Conservation (phyloP, 1,284 basidiomycete species). For the Boletus hoseneyae region DNA sequence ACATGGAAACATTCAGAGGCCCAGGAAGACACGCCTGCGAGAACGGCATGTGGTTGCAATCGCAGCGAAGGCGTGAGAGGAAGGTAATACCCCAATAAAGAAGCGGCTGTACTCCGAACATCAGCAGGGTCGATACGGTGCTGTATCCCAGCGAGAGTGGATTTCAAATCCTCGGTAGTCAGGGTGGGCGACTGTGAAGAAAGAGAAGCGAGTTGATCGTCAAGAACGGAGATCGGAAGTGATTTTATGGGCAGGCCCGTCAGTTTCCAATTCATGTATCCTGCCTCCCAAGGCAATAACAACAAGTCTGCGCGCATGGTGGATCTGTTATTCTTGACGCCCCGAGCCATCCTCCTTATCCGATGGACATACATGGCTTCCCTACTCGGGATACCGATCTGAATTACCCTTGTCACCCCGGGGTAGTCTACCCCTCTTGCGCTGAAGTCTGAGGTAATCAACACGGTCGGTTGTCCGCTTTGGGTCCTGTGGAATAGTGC, state of each 20-base stretch:
- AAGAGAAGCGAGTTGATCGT: slow-evolving; percentile 14
- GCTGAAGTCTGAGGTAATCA: slow-evolving; percentile 89
- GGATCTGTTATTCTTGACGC: slow-evolving; percentile 37
- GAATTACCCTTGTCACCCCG: slow-evolving; percentile 89
- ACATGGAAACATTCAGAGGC: slow-evolving; percentile 33
- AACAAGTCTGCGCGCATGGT: slow-evolving; percentile 74
- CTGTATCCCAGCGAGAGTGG: slow-evolving; percentile 38
- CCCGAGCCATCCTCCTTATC: slow-evolving; percentile 89
- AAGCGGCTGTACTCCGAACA: slow-evolving; percentile 64
- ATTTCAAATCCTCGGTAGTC: slow-evolving; percentile 23
- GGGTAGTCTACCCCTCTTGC: slow-evolving; percentile 92
- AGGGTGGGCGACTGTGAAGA: neutral
- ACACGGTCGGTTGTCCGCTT: slow-evolving; percentile 46
- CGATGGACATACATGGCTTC: slow-evolving; percentile 88
- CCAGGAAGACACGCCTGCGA: slow-evolving; percentile 70
- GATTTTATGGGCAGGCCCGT: slow-evolving; percentile 70
- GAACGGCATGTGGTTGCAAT: slow-evolving; percentile 43
- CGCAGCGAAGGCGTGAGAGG: slow-evolving; percentile 52
- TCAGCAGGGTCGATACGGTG: slow-evolving; percentile 52
- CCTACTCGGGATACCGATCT: slow-evolving; percentile 76
- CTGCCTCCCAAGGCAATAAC: slow-evolving; percentile 79
- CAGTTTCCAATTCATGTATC: slow-evolving; percentile 68
- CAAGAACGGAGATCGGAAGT: slow-evolving; percentile 35
- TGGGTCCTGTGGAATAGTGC: slow-evolving; percentile 39
- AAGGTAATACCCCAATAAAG: slow-evolving; percentile 78